Evolutionary conservation across 2,329 filamentous ascomycete genomes (phyloP).

Genomic region (Mollisia scopiformis): DNA sequence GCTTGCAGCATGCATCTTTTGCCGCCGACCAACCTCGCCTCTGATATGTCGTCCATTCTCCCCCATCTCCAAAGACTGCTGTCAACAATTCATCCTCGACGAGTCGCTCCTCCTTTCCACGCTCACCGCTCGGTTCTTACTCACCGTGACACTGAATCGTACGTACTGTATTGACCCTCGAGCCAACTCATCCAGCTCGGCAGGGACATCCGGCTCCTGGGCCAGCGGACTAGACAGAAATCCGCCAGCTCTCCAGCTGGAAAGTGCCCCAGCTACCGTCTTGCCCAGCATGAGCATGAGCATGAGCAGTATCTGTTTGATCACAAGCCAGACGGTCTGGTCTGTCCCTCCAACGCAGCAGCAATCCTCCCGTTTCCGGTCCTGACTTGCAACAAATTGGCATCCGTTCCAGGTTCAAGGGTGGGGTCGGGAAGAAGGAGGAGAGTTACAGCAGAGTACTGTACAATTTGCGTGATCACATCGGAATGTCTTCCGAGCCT

Average conservation of each 20-base stretch:
- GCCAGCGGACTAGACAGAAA: not conserved
- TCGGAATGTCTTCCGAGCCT: not conserved
- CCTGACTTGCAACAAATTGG: not conserved
- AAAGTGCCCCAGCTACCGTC: no score
- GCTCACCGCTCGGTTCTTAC: conserved; percentile 8
- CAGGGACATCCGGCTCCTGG: not conserved
- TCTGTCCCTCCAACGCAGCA: conserved; percentile 3
- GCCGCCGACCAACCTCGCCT: not conserved
- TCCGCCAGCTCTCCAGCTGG: not conserved
- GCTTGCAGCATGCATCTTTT: conserved; percentile 10
- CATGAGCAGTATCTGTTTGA: conserved; percentile 1
- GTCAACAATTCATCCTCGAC: not conserved
- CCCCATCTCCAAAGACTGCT: not conserved
- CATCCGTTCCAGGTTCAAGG: not conserved
- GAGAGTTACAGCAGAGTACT: not conserved
- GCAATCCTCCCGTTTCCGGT: conserved; percentile 3
- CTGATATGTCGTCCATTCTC: not conserved
- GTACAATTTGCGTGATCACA: not conserved
- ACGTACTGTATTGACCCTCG: not conserved
- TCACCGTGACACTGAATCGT: conserved; percentile 1
- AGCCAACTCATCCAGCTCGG: not conserved
- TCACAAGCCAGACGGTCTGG: conserved; percentile 7
- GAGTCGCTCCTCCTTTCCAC: not conserved
- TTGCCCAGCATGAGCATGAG: not conserved
- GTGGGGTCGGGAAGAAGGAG: not conserved